These are phyloP conservation scores for Apiospora kogelbergensis DNA, from an alignment of 2,329 filamentous ascomycete genomes.

Conservation along the genomic window DNA sequence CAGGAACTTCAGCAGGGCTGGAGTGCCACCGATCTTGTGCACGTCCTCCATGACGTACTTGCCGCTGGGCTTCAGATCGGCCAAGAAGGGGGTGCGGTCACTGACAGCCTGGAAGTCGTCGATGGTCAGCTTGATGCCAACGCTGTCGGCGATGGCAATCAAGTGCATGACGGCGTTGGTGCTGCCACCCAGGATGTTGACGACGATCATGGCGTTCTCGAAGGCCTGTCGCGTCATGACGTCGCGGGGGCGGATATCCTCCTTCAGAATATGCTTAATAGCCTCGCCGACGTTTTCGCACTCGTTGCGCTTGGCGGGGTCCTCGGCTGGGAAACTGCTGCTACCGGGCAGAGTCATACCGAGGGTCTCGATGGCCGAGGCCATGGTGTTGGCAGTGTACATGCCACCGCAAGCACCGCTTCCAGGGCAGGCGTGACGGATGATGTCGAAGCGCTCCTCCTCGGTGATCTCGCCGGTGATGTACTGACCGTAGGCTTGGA, in stretches of 20 bases:
- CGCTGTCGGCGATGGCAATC: constrained; percentile 79
- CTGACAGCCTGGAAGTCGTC: constrained; percentile 85
- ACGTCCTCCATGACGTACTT: constrained; percentile 84
- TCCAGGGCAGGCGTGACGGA: constrained; percentile 85
- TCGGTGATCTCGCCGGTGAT: constrained; percentile 89
- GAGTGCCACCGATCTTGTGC: constrained; percentile 84
- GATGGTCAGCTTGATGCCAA: constrained; percentile 78
- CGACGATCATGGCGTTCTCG: constrained; percentile 81
- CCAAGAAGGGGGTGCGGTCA: constrained; percentile 75
- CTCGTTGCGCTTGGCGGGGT: constrained; percentile 69
- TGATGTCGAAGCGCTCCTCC: constrained; percentile 90
- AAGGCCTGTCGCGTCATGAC: constrained; percentile 80
- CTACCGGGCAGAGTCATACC: constrained; percentile 81
- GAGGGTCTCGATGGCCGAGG: constrained; percentile 70
- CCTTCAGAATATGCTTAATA: constrained; percentile 71
- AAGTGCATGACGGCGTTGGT: constrained; percentile 85
- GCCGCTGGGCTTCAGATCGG: constrained; percentile 81
- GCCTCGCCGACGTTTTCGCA: constrained; percentile 71
- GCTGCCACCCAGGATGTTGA: constrained; percentile 80
- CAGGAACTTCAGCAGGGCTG: constrained; percentile 83
- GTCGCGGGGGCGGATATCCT: constrained; percentile 76
- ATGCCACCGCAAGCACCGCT: constrained; percentile 84
- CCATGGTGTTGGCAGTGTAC: constrained; percentile 78
- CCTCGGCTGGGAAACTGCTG: constrained; percentile 76
- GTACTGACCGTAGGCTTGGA: constrained; percentile 97